Percentiles rank a stretch among this genome's conserved stretches.
phyloP scores from a whole-genome alignment of 1,284 basidiomycete genomes.

The Rhodotorula sp. region DNA sequence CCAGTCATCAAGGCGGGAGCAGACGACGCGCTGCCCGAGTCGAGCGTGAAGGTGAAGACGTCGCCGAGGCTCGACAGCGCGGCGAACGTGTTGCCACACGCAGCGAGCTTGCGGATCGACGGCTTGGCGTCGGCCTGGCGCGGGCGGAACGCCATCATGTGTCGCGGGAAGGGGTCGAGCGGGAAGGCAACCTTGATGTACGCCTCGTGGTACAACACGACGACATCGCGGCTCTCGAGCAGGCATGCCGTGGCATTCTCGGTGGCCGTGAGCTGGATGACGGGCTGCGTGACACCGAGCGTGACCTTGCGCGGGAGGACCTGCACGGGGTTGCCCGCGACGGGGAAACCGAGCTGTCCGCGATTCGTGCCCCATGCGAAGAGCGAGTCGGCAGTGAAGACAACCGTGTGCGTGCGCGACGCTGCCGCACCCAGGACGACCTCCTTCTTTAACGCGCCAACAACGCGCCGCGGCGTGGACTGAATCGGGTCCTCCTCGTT shows the following conservation, averaged over 20 bases:
- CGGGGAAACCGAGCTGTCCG: constrained; percentile 78
- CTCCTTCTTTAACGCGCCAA: constrained; percentile 78
- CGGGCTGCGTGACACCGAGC: constrained; percentile 64
- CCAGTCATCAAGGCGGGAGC: constrained; percentile 7
- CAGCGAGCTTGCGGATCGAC: constrained; percentile 76
- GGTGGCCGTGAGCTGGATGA: constrained; percentile 57
- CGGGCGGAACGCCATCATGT: constrained; percentile 65
- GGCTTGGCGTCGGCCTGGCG: constrained; percentile 66
- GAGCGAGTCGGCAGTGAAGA: constrained; percentile 80
- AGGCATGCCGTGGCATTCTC: constrained; percentile 73
- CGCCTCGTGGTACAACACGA: constrained; percentile 77
- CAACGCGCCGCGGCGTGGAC: constrained; percentile 70
- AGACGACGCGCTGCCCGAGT: constrained; percentile 45
- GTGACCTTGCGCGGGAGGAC: constrained; percentile 79
- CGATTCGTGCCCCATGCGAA: constrained; percentile 96
- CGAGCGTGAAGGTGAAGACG: constrained; percentile 78
- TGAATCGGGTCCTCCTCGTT: constrained; percentile 65
- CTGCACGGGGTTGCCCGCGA: constrained; percentile 71
- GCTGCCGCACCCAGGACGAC: constrained; percentile 79
- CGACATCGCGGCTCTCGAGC: constrained; percentile 72
- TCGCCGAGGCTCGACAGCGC: constrained; percentile 86
- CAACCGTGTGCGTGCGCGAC: constrained; percentile 81
- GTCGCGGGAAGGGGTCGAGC: constrained; percentile 38
- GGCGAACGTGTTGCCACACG: constrained; percentile 78
- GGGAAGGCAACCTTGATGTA: constrained; percentile 66